Percentiles rank a stretch among this genome's conserved stretches.
Conservation (phyloP, 352 stramenopile genomes). For the Aphanomyces stellatus region DNA sequence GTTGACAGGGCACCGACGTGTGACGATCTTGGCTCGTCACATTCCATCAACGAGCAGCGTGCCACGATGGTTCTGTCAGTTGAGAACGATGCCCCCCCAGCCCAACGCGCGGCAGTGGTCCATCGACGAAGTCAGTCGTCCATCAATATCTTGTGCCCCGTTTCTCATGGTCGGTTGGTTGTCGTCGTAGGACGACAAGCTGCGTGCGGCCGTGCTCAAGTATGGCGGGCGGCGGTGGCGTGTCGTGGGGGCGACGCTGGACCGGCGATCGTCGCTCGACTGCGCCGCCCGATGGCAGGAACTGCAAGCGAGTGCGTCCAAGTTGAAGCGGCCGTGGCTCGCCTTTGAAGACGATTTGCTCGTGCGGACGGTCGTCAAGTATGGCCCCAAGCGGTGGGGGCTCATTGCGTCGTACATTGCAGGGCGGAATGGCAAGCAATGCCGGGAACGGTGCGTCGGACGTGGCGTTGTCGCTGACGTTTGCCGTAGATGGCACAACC, state of each 20-base stretch:
- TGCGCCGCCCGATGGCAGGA: slow-evolving; percentile 66
- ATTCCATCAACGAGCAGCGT: not conserved
- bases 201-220: slow-evolving; percentile 55
- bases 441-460: slow-evolving; percentile 36
- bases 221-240: slow-evolving; percentile 77
- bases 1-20: slow-evolving; percentile 3
- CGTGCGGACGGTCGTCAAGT: not conserved
- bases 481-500: slow-evolving; percentile 42
- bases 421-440: slow-evolving; percentile 50
- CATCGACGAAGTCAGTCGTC: not conserved
- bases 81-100: not conserved
- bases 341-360: slow-evolving; percentile 25
- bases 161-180: no score
- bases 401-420: slow-evolving; percentile 19
- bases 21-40: not conserved
- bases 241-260: slow-evolving; percentile 42
- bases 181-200: slow-evolving; percentile 41
- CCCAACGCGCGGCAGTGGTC: not conserved
- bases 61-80: not conserved
- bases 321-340: slow-evolving; percentile 26
- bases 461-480: not conserved
- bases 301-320: slow-evolving; percentile 31
- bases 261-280: slow-evolving; percentile 33
- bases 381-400: slow-evolving; percentile 20
- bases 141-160: no score